Evolutionary conservation across 202 grass and related monocot genomes (phyloP).

Genomic region (Hordeum pubiflorum): DNA sequence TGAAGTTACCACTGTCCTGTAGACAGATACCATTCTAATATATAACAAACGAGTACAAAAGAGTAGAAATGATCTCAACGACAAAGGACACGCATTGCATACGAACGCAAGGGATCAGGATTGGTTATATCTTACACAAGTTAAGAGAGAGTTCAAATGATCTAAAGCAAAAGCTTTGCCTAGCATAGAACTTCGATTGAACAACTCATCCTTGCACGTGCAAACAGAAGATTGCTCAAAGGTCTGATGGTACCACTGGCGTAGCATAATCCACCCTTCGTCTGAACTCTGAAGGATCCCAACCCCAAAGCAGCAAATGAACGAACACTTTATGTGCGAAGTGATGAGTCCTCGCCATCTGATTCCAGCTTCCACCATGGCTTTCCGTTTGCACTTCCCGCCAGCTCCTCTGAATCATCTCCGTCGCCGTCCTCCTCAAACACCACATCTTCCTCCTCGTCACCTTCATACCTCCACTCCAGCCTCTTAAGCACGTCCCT

Average conservation of each 20-base stretch:
- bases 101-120: too few relatives aligned
- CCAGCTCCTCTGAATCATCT: not conserved
- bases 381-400: not conserved
- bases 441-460: slow-evolving; percentile 30
- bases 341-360: slow-evolving; percentile 1
- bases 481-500: slow-evolving; percentile 24
- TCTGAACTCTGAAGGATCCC: not conserved
- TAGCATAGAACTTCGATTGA: too few relatives aligned
- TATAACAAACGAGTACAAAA: not conserved
- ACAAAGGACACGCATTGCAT: too few relatives aligned
- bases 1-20: not conserved
- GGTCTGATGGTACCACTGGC: too few relatives aligned
- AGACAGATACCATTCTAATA: not conserved
- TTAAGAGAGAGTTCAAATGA: too few relatives aligned
- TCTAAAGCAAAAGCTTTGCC: too few relatives aligned
- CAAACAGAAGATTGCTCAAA: too few relatives aligned
- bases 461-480: slow-evolving; percentile 44
- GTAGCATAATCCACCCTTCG: not conserved
- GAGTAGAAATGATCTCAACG: too few relatives aligned
- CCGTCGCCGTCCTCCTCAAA: slow-evolving; percentile 19
- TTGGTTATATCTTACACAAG: too few relatives aligned
- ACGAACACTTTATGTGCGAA: not conserved
- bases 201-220: too few relatives aligned
- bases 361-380: slow-evolving; percentile 51
- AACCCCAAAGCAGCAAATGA: not conserved